These are phyloP conservation scores for Mycosphaerella sp. DNA, from an alignment of 2,329 filamentous ascomycete genomes.

Conservation along the genomic window DNA sequence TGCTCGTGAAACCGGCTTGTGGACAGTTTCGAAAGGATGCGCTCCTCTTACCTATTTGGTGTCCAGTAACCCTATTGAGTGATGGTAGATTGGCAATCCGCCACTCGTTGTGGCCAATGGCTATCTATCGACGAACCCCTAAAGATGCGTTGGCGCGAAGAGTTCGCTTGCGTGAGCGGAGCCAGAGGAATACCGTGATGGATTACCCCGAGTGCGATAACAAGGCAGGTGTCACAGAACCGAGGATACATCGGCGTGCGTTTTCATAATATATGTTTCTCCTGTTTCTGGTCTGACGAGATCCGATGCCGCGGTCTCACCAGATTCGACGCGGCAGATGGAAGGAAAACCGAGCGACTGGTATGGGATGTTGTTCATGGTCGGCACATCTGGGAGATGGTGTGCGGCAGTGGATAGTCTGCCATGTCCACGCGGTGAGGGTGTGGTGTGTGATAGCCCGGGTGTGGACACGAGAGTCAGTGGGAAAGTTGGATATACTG, in stretches of 20 bases:
- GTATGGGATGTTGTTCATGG: background rate
- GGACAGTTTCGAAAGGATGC: no score
- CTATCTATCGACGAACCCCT: background rate
- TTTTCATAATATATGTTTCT: background rate
- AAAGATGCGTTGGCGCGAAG: background rate
- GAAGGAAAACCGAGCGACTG: background rate
- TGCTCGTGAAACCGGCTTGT: no score
- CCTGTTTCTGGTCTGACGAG: background rate
- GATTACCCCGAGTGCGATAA: background rate
- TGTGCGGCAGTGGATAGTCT: background rate
- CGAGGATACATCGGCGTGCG: slow-evolving; percentile 7
- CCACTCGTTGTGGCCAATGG: background rate
- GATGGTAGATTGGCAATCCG: no score
- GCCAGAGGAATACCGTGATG: slow-evolving; percentile 1
- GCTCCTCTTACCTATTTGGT: no score
- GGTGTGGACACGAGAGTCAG: background rate
- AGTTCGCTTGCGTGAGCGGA: slow-evolving; percentile 10
- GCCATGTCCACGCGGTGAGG: background rate
- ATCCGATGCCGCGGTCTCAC: background rate
- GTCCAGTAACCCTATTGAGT: no score
- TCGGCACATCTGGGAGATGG: background rate
- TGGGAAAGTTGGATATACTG: background rate
- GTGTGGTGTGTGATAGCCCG: background rate
- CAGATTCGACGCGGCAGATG: background rate
- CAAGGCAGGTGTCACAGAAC: slow-evolving; percentile 2